Evolutionary conservation across 2,329 filamentous ascomycete genomes (phyloP).

Genomic region (Trichoderma aggressivum): DNA sequence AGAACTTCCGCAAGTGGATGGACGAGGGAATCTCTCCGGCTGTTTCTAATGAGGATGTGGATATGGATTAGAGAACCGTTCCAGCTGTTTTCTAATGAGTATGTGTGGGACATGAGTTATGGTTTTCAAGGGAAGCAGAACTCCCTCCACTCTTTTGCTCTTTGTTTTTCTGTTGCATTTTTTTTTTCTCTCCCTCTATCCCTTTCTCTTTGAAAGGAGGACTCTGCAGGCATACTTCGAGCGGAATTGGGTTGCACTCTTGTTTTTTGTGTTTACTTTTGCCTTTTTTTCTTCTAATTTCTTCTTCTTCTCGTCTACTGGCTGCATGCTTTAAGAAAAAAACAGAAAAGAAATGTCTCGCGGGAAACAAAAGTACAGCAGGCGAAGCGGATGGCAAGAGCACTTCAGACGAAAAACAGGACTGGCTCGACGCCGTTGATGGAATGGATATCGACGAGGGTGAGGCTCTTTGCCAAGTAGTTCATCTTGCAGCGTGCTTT

Average conservation of each 20-base stretch:
- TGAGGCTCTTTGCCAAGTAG: constrained; percentile 1
- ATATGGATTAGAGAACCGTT: constrained; percentile 33
- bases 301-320: background rate
- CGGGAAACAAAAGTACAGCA: background rate
- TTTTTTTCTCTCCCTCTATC: constrained; percentile 20
- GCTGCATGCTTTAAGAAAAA: background rate
- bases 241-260: constrained; percentile 6
- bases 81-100: constrained; percentile 34
- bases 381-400: background rate
- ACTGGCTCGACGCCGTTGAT: background rate
- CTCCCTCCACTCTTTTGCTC: background rate
- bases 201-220: constrained; percentile 19
- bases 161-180: background rate
- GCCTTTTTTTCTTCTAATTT: background rate
- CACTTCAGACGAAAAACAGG: background rate
- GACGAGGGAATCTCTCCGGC: constrained; percentile 45
- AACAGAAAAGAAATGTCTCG: background rate
- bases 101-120: constrained; percentile 33
- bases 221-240: constrained; percentile 14
- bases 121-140: background rate
- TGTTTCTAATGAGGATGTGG: constrained; percentile 32
- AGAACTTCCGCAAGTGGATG: constrained; percentile 55
- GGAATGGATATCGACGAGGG: background rate
- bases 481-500: constrained; percentile 17
- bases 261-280: background rate